Conservation (phyloP, 2,329 filamentous ascomycete species). For the Aspergillus persii region DNA sequence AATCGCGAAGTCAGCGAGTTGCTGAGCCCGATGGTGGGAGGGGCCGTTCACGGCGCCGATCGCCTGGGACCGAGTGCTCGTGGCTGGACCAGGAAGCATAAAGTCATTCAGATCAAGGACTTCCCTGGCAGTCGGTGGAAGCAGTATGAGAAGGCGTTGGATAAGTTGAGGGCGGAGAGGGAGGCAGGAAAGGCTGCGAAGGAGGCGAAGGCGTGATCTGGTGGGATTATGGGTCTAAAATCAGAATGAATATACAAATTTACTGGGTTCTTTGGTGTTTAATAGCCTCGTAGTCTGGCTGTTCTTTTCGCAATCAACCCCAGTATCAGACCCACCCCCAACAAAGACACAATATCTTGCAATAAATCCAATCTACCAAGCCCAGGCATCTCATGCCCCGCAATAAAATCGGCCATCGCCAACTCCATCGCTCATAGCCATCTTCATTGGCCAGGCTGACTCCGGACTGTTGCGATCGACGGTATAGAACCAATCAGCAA, state of each 20-base stretch:
- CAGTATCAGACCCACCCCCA: too few relatives aligned
- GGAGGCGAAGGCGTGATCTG: neutral
- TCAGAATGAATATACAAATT: neutral
- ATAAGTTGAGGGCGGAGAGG: slow-evolving; percentile 3
- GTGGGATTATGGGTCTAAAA: neutral
- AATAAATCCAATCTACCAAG: neutral
- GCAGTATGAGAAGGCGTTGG: slow-evolving; percentile 15
- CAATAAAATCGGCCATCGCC: neutral
- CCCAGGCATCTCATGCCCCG: neutral
- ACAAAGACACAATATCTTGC: neutral
- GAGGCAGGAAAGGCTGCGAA: neutral
- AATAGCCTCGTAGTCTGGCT: neutral
- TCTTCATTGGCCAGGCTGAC: neutral
- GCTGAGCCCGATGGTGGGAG: slow-evolving; percentile 18
- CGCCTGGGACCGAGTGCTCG: slow-evolving; percentile 18
- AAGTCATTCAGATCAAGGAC: slow-evolving; percentile 16
- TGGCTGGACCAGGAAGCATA: slow-evolving; percentile 26
- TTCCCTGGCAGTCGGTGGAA: slow-evolving; percentile 8
- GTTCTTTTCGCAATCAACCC: neutral
- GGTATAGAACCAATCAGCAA: neutral
- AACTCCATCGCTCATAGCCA: neutral
- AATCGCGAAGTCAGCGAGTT: slow-evolving; percentile 21
- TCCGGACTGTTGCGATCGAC: neutral
- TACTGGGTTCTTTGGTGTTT: neutral
- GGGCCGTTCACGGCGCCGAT: slow-evolving; percentile 12